Conservation (phyloP, 164 flowering plant genomes). For the Santalum album region DNA sequence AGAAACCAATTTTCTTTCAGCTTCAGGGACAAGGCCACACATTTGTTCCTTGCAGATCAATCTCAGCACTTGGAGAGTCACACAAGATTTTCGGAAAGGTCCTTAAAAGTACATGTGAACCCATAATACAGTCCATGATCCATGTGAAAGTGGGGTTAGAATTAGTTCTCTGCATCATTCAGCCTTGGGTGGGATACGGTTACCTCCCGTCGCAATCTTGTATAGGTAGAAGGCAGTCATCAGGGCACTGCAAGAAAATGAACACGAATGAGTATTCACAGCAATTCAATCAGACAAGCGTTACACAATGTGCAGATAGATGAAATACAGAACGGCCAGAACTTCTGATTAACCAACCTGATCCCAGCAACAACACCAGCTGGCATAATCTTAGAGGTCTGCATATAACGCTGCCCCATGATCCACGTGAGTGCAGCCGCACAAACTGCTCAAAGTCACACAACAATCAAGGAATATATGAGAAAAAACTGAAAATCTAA, state of each 20-base stretch:
- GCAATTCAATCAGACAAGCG: no score
- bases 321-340: not conserved
- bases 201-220: slow-evolving; percentile 54
- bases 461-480: no score
- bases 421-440: slow-evolving; percentile 56
- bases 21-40: not conserved
- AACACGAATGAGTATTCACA: not conserved
- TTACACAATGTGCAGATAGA: not conserved
- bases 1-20: not conserved
- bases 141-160: not conserved
- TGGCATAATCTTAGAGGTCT: slow-evolving; percentile 92
- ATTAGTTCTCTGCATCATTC: slow-evolving; percentile 21
- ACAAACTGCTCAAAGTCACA: slow-evolving; percentile 39
- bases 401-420: slow-evolving; percentile 84
- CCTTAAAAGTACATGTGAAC: no score
- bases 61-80: no score
- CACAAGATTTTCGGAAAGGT: no score
- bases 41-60: not conserved
- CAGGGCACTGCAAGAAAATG: slow-evolving; percentile 33
- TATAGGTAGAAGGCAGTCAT: slow-evolving; percentile 52
- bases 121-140: no score
- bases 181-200: slow-evolving; percentile 46
- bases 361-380: slow-evolving; percentile 85
- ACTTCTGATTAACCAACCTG: slow-evolving; percentile 37
- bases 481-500: no score